Base-by-base conservation (phyloP, 495 filamentous ascomycete genomes). In the Articulospora tetracladia region DNA sequence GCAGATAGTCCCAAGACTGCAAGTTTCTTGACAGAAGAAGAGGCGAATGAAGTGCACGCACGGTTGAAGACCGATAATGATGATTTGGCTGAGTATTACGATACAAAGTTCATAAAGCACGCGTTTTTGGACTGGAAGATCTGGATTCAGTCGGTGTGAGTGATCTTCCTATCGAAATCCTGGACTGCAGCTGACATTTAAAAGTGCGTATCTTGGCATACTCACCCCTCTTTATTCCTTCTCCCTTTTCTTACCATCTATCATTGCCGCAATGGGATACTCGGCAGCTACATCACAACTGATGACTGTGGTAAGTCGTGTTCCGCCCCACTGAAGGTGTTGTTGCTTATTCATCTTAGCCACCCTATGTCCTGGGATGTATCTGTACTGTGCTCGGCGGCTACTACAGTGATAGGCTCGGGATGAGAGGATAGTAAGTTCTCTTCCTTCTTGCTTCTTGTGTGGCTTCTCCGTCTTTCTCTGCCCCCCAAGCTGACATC, bases 81-180 rank as follows among this genome's bases (percentile, higher is more conserved):
- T 15, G 76, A 82, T 49, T 89, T 89, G 8, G 47, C 47, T 24
- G 47, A 50, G 25, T 50, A 50, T n/a, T 50, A 50, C 57, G 71
- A 80, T 13, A 84, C 79, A 73, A 76, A 78, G 59, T 85, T 86
- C 67, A 85, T 91, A 3, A 65, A 75, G 34, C 77, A 77, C 27
- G 88, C 13, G 0, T 86, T 91, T 59, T 72, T 63, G 15, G 89
- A 93, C 57, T 91, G 86, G 87, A 86, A 91, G 63, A 83, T 93
- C 53, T 90, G 52, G 22, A 26, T 65, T 11, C 47, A 50, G 17
- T 25, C 22, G 10, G 20, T 50, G 47, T 50, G 20, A 50, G 47
- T 24, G n/a, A 15, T 50, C 11, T 6, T 4, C 23, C 25, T 3
- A 24, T 50, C 4, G 24, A 3, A 3, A 50, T 50, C 17, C 12